phyloP scores from a whole-genome alignment of 2,329 filamentous ascomycete genomes.

The Trichoderma sp. region DNA sequence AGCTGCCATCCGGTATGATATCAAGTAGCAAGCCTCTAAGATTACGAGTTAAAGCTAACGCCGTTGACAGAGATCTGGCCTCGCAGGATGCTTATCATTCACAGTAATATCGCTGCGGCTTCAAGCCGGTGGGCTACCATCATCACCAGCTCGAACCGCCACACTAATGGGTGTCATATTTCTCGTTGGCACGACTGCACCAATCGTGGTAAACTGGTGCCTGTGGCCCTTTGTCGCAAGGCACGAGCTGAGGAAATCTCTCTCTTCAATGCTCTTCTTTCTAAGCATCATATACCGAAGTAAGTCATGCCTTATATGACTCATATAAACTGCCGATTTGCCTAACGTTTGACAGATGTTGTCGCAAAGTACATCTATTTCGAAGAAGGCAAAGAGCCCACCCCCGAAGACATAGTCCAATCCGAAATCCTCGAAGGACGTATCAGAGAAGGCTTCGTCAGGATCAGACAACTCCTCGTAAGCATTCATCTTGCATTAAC shows the following conservation, averaged over 20 bases:
- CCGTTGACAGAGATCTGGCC: constrained; percentile 53
- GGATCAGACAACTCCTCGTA: constrained; percentile 60
- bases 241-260: constrained; percentile 59
- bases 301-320: constrained; percentile 33
- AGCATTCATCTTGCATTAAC: neutral
- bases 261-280: constrained; percentile 62
- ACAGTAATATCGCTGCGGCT: constrained; percentile 56
- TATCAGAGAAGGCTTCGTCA: constrained; percentile 62
- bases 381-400: constrained; percentile 56
- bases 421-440: constrained; percentile 63
- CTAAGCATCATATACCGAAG: constrained; percentile 61
- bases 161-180: constrained; percentile 56
- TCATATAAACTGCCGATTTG: too few species aligned
- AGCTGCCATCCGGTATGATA: constrained; percentile 55
- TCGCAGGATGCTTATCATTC: constrained; percentile 62
- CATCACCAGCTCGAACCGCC: constrained; percentile 47
- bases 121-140: constrained; percentile 38
- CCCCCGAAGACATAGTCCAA: constrained; percentile 52
- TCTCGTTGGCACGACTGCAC: constrained; percentile 56
- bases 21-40: neutral
- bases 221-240: constrained; percentile 65
- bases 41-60: constrained; percentile 27
- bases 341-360: constrained; percentile 42
- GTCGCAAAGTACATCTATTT: constrained; percentile 64
- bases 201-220: constrained; percentile 61